phyloP scores from a whole-genome alignment of 495 filamentous ascomycete genomes.

The Pyronema omphalodes region DNA sequence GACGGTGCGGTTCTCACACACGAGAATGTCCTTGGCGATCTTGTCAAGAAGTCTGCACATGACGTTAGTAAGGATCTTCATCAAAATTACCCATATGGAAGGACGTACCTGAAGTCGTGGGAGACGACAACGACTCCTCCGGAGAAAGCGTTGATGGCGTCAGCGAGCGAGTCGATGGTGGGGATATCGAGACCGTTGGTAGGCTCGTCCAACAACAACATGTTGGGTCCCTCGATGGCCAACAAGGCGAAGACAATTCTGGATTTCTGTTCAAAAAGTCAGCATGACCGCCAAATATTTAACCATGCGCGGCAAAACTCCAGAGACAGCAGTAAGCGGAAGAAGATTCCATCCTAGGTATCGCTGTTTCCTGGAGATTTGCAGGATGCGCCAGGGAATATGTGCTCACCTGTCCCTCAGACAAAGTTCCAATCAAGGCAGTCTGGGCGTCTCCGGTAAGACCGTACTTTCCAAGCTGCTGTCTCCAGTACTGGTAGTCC shows the following conservation, averaged over 20 bases:
- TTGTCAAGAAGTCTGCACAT: conserved; percentile 71
- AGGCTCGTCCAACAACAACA: conserved; percentile 93
- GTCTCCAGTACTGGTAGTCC: conserved; percentile 98
- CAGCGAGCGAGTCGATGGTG: conserved; percentile 90
- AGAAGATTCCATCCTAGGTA: background rate
- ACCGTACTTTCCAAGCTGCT: conserved; percentile 88
- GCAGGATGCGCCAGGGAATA: background rate
- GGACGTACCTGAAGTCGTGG: conserved; percentile 83
- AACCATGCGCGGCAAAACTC: background rate
- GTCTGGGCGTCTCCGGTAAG: conserved; percentile 85
- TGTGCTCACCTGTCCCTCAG: conserved; percentile 44
- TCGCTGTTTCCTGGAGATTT: background rate
- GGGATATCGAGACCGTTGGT: conserved; percentile 99
- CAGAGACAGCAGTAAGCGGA: no score
- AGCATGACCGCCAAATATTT: background rate
- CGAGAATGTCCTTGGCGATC: conserved; percentile 98
- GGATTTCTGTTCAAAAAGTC: conserved; percentile 46
- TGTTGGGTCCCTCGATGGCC: conserved; percentile 91
- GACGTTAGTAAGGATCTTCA: background rate
- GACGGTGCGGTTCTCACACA: conserved; percentile 92
- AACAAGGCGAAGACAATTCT: conserved; percentile 95
- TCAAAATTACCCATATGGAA: conserved; percentile 12
- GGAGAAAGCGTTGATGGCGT: conserved; percentile 89
- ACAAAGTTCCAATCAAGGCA: conserved; percentile 90
- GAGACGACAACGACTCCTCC: conserved; percentile 96